These are phyloP conservation scores for Hevea brasiliensis DNA, from an alignment of 345 rosid genomes.

Conservation along the genomic window DNA sequence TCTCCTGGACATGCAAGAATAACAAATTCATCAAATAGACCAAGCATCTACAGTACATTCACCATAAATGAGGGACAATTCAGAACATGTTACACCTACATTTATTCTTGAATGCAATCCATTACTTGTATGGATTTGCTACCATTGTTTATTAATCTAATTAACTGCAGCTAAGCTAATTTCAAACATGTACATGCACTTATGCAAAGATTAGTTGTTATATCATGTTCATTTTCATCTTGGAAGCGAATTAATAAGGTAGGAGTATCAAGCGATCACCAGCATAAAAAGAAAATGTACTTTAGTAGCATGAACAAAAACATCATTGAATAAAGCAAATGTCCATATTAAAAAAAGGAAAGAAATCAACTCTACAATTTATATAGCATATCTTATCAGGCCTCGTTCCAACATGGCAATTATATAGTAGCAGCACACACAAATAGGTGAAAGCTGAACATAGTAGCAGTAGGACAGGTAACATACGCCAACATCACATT, in stretches of 20 bases:
- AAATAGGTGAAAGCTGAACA: neutral
- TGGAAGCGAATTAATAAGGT: neutral
- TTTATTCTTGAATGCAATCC: neutral
- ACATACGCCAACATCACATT: slow-evolving; percentile 21
- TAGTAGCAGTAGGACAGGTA: neutral
- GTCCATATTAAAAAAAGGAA: too few species aligned
- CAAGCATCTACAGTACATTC: too few species aligned
- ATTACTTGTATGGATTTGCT: neutral
- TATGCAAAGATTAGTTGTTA: too few species aligned
- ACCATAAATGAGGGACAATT: neutral
- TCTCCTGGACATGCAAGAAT: slow-evolving; percentile 39
- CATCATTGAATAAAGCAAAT: neutral
- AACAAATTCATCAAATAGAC: slow-evolving; percentile 7
- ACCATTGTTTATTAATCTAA: neutral
- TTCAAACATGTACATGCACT: neutral
- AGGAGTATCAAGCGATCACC: neutral
- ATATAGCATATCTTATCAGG: neutral
- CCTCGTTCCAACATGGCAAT: neutral
- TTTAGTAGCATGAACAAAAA: neutral
- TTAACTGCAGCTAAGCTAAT: neutral
- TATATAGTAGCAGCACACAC: neutral
- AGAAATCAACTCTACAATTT: neutral
- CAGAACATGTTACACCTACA: neutral
- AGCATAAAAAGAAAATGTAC: neutral
- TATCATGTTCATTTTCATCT: neutral